These are phyloP conservation scores for Salvia miltiorrhiza DNA, from an alignment of 257 asterid genomes.

Conservation along the genomic window DNA sequence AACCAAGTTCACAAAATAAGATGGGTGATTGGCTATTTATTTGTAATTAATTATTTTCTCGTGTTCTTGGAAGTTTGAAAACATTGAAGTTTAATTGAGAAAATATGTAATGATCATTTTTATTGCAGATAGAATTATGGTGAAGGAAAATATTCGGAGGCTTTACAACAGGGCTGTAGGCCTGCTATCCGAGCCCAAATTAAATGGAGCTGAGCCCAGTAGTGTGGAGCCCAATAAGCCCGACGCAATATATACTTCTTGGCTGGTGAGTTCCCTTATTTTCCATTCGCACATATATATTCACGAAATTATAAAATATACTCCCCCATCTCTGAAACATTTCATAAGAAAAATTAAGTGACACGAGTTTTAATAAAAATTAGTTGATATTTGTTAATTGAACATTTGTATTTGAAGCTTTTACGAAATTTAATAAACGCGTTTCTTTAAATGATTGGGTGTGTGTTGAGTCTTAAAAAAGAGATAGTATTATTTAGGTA, in stretches of 20 bases:
- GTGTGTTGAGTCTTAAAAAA: no score
- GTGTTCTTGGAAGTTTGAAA: not conserved
- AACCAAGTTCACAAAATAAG: not conserved
- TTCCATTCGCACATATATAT: no score
- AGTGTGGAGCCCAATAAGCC: conserved; percentile 10
- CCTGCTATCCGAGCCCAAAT: conserved; percentile 22
- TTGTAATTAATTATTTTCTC: not conserved
- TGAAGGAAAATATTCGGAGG: conserved; percentile 45
- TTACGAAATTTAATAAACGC: no score
- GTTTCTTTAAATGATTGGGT: no score
- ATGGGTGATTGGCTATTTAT: conserved; percentile 5
- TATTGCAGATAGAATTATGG: conserved; percentile 44
- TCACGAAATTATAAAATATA: no score
- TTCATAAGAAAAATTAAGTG: no score
- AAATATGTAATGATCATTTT: not conserved
- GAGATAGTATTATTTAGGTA: not conserved
- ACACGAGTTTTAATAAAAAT: no score
- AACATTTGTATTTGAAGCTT: no score
- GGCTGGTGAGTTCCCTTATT: conserved; percentile 49
- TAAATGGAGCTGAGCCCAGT: conserved; percentile 20
- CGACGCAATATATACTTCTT: conserved; percentile 34
- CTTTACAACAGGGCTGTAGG: conserved; percentile 40
- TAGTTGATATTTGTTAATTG: no score
- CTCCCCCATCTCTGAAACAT: no score
- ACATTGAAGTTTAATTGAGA: not conserved